Evolutionary conservation across 176 grass and related monocot genomes (phyloP), one percentile per base, ranked within the genome.

Genomic region (Rhynchospora breviuscula): DNA sequence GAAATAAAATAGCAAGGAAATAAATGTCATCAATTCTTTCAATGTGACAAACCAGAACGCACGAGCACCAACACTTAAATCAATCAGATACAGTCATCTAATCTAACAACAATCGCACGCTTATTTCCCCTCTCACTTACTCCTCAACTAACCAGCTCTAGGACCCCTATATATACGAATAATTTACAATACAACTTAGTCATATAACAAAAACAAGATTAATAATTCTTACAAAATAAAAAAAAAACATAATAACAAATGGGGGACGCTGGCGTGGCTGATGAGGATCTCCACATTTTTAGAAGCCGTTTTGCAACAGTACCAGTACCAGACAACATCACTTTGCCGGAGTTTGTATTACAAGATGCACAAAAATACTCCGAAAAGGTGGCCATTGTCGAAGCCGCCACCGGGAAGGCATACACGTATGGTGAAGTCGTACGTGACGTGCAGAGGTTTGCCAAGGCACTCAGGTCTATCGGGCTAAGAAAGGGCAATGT

Each of bases 281-380:
- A 86, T 4, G 85, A 88, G 40, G 44, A 92, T 45, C 91, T 90
- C 85, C 83, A 92, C 87, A 85, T 97, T 74, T 97, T 97, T 68
- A 83, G 70, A 31, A 97, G 94, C 80, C 85, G 84, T 78, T 90
- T 92, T 53, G 84, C 90, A 3, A 26, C 85, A 21, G 90, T 97
- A 6, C 4, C 64, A 0, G 86, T 94, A 63, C 94, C 90, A 19
- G 91, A 94, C 59, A 87, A 85, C 69, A 69, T 89, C 11, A 97
- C 91, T 12, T 46, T 97, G 80, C 94, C 90, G 6, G 90, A 97
- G 67, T 97, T 97, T 83, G 91, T 94, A 53, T 87, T 97, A 17
- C 83, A 79, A 10, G 90, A 85, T 56, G 85, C 87, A 1, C 75
- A 92, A 66, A 85, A 66, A 12, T 94, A 92, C 45, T 84, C 88